These are phyloP conservation scores for Sordariomycetes sp. DNA, from an alignment of 2,329 filamentous ascomycete genomes.

Conservation along the genomic window DNA sequence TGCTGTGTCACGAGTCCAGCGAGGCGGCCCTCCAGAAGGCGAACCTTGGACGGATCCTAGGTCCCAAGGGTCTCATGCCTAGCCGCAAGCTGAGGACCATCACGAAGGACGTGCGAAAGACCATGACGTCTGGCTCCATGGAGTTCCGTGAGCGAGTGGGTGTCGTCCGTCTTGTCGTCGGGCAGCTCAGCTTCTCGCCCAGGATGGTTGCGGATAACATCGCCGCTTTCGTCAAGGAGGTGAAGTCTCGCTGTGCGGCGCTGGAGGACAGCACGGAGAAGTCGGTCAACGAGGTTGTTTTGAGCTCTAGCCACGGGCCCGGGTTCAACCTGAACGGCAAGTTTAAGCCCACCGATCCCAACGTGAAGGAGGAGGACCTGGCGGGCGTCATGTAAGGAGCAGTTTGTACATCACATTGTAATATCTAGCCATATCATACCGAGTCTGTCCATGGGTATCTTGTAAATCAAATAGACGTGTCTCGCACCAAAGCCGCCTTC, in stretches of 20 bases:
- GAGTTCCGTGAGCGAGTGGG: constrained; percentile 80
- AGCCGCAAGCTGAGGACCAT: constrained; percentile 80
- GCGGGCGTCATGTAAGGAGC: constrained; percentile 35
- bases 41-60: constrained; percentile 65
- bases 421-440: constrained; percentile 4
- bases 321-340: constrained; percentile 78
- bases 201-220: constrained; percentile 79
- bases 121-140: constrained; percentile 67
- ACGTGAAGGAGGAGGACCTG: constrained; percentile 37
- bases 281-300: constrained; percentile 47
- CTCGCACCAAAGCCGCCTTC: constrained; percentile 7
- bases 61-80: constrained; percentile 87
- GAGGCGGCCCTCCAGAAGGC: constrained; percentile 71
- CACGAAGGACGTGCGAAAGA: constrained; percentile 61
- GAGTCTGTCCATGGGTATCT: constrained; percentile 4
- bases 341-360: constrained; percentile 50
- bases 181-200: constrained; percentile 79
- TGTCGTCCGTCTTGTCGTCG: constrained; percentile 79
- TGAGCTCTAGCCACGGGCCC: constrained; percentile 79
- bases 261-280: constrained; percentile 42
- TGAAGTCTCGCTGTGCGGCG: constrained; percentile 68
- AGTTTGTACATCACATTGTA: constrained; percentile 4
- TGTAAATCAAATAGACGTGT: constrained; percentile 4
- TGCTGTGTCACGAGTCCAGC: constrained; percentile 73
- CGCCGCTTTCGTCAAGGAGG: constrained; percentile 56